phyloP scores from a whole-genome alignment of 2,329 filamentous ascomycete species.

The Exophiala oligosperma region DNA sequence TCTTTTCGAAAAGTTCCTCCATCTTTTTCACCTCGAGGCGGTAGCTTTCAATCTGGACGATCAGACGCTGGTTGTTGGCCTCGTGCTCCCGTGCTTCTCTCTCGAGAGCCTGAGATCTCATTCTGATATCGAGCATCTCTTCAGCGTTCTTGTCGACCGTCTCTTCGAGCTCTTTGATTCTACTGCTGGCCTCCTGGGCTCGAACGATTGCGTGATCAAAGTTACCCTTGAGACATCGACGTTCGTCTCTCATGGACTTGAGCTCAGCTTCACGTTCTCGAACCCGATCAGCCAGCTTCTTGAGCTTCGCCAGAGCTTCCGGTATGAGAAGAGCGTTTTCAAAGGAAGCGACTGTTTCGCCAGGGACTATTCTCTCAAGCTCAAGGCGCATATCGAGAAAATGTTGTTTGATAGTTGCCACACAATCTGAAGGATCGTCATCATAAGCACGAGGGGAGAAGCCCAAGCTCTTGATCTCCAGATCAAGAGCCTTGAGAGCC shows the following conservation, averaged over 20 bases:
- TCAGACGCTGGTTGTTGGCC: conserved; percentile 43
- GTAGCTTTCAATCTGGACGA: conserved; percentile 45
- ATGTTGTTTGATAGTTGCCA: conserved; percentile 38
- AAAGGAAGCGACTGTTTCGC: conserved; percentile 43
- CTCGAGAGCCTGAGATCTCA: conserved; percentile 45
- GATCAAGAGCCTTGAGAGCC: conserved; percentile 37
- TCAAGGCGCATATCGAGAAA: conserved; percentile 46
- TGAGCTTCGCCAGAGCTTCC: conserved; percentile 41
- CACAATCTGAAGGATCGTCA: conserved; percentile 31
- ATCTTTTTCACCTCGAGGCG: conserved; percentile 43
- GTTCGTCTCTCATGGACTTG: conserved; percentile 37
- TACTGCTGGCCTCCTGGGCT: conserved; percentile 39
- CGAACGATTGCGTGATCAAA: conserved; percentile 44
- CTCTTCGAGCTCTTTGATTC: conserved; percentile 40
- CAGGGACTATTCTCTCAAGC: conserved; percentile 45
- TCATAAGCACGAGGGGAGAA: conserved; percentile 36
- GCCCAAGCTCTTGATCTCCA: conserved; percentile 40
- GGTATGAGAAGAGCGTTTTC: conserved; percentile 41
- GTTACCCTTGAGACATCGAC: conserved; percentile 44
- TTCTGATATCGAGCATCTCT: conserved; percentile 46
- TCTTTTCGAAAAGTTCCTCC: conserved; percentile 42
- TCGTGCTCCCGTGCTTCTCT: conserved; percentile 41
- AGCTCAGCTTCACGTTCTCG: conserved; percentile 38
- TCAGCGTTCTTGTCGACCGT: conserved; percentile 43
- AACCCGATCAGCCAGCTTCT: conserved; percentile 32